Base-by-base conservation (phyloP, 495 filamentous ascomycete genomes). In the Penicillium maclennaniae region DNA sequence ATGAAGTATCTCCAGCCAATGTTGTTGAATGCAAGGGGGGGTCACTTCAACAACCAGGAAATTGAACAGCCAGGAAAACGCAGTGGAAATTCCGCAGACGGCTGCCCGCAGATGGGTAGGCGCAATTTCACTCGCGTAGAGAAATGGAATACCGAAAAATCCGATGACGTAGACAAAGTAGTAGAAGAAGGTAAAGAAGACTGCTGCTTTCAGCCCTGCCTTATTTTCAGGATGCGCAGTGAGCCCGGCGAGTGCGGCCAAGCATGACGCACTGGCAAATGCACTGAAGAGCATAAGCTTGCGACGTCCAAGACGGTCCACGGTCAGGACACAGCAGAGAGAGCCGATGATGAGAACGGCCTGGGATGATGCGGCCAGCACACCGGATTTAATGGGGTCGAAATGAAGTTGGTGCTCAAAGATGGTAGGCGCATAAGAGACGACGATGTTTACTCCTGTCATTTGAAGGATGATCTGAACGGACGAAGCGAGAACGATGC, bases 81-180 rank as follows among this genome's bases (percentile, higher is more conserved):
- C 64, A 14, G 72, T 77, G 3, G 67, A 68, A 16, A 78, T 61
- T 2, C 69, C 72, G 37, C 66, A 69, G 40, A 74, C 69, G 2
- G 69, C 66, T 16, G 72, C 72, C 19, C 78, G 71, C n/a, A 79
- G 66, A 10, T 63, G 53, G 6, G 75, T 51, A 3, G 76, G 75
- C 6, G 70, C 69, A 39, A 81, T 69, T 57, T 81, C 78, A 14
- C 73, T 66, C 16, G 73, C 70, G 61, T 78, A 78, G 25, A 79
- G 62, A 59, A 76, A 81, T n/a, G 75, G 76, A 47, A 74, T 69
- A 7, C 77, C 77, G 0, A 79, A 58, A 67, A 74, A 82, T 0
- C 77, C 79, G 39, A 74, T 57, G 15, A 75, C 70, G 50, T 77
- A 75, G 66, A 79, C 77, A 21, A 66, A 69, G 49, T 71, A 73